These are phyloP conservation scores for Penicillium sp. DNA, from an alignment of 2,329 filamentous ascomycete species.

Conservation along the genomic window DNA sequence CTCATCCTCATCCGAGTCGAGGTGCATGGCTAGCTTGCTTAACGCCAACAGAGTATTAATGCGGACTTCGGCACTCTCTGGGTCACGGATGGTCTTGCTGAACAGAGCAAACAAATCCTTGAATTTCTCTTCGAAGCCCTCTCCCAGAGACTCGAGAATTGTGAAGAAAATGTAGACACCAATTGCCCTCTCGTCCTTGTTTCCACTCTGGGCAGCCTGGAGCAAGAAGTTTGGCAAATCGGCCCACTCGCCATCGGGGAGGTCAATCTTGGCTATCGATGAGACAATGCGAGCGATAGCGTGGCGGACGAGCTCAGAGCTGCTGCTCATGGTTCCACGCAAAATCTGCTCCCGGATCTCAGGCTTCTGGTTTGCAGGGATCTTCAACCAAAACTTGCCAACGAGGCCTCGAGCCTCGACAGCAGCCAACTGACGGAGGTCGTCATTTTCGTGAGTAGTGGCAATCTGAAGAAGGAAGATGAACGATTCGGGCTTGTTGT, in stretches of 20 bases:
- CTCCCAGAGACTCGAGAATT: conserved; percentile 81
- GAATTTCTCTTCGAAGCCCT: conserved; percentile 78
- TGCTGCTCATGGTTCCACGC: conserved; percentile 76
- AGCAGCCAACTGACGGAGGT: conserved; percentile 82
- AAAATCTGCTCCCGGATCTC: conserved; percentile 78
- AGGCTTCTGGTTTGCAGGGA: conserved; percentile 71
- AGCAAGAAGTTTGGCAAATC: conserved; percentile 76
- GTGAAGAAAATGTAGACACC: conserved; percentile 91
- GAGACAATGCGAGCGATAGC: conserved; percentile 84
- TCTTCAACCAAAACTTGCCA: conserved; percentile 76
- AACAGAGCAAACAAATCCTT: conserved; percentile 78
- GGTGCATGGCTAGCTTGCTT: conserved; percentile 78
- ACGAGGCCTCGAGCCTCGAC: conserved; percentile 84
- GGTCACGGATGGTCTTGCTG: conserved; percentile 80
- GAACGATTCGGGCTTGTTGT: conserved; percentile 77
- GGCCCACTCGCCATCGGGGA: conserved; percentile 79
- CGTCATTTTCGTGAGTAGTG: conserved; percentile 66
- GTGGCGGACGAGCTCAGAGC: conserved; percentile 72
- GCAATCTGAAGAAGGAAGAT: conserved; percentile 84
- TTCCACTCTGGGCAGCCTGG: conserved; percentile 70
- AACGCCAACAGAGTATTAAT: conserved; percentile 92
- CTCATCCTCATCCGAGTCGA: conserved; percentile 82
- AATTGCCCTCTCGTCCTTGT: conserved; percentile 78
- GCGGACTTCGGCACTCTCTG: conserved; percentile 85
- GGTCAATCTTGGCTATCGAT: conserved; percentile 78